Evolutionary conservation across 164 flowering plant genomes (phyloP).

Genomic region (Aristolochia fimbriata): DNA sequence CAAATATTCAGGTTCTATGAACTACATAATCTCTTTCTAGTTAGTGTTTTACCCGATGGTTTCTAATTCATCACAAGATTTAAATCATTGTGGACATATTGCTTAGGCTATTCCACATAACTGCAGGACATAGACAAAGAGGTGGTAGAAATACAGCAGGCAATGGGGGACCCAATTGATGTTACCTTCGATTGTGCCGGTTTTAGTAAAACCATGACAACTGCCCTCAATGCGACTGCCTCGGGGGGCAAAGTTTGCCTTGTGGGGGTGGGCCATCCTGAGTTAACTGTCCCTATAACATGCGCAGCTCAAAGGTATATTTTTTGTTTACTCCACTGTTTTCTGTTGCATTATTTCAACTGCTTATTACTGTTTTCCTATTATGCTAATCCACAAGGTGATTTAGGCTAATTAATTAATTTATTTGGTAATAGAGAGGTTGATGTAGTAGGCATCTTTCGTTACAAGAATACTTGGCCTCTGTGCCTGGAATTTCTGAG

Average conservation of each 20-base stretch:
- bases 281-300: conserved; percentile 76
- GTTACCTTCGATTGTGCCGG: conserved; percentile 89
- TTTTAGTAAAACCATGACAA: conserved; percentile 74
- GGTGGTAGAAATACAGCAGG: conserved; percentile 42
- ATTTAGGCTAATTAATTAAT: background rate
- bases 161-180: conserved; percentile 56
- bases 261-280: conserved; percentile 78
- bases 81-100: too few species aligned
- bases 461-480: conserved; percentile 97
- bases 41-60: too few species aligned
- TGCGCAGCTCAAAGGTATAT: conserved; percentile 83
- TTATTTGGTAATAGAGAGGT: conserved; percentile 50
- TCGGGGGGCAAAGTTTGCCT: conserved; percentile 94
- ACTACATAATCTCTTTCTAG: too few species aligned
- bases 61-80: too few species aligned
- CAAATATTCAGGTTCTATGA: conserved; percentile 38
- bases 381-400: background rate
- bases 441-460: conserved; percentile 75
- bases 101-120: background rate
- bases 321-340: background rate
- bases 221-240: conserved; percentile 67
- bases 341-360: background rate
- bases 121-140: conserved; percentile 53
- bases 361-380: background rate
- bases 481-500: conserved; percentile 78